A percentile compares a stretch with the other conserved stretches of the same genome.
These are phyloP conservation scores for Niebla homalea DNA, from an alignment of 495 filamentous ascomycete genomes.

Conservation along the genomic window DNA sequence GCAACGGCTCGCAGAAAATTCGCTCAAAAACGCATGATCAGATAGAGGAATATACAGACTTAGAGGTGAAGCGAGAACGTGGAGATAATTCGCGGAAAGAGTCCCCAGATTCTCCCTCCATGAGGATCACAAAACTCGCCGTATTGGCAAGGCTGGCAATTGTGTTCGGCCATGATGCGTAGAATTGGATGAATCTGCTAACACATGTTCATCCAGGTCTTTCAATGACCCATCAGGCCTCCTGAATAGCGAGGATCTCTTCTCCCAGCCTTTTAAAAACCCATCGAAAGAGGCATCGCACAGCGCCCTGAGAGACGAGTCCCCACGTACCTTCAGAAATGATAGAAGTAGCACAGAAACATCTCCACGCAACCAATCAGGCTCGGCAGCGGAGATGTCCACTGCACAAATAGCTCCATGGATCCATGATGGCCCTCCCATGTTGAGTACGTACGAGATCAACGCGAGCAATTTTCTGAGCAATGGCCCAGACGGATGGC, in stretches of 20 bases:
- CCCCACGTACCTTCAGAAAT: neutral
- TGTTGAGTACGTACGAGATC: slow-evolving; percentile 17
- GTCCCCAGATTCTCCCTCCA: no score
- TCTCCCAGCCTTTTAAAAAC: no score
- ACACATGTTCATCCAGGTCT: neutral
- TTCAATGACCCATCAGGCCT: slow-evolving; percentile 3
- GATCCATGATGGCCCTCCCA: slow-evolving; percentile 23
- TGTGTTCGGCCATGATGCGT: no score
- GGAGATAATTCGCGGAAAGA: no score
- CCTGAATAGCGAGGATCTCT: neutral
- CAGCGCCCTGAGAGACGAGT: neutral
- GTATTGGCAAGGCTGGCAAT: no score
- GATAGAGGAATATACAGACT: no score
- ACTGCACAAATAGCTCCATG: slow-evolving; percentile 25
- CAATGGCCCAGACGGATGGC: slow-evolving; percentile 35
- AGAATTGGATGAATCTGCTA: no score
- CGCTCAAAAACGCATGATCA: no score
- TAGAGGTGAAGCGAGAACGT: no score
- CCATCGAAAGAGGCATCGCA: neutral
- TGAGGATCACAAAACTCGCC: no score
- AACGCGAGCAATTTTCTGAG: slow-evolving; percentile 32
- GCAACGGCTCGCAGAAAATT: no score
- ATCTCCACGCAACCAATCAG: neutral
- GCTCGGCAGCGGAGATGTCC: slow-evolving; percentile 9
- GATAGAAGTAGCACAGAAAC: neutral